Evolutionary conservation across 192 early-diverging fungal genomes (phyloP).

Genomic region (Backusella tuberculispora): DNA sequence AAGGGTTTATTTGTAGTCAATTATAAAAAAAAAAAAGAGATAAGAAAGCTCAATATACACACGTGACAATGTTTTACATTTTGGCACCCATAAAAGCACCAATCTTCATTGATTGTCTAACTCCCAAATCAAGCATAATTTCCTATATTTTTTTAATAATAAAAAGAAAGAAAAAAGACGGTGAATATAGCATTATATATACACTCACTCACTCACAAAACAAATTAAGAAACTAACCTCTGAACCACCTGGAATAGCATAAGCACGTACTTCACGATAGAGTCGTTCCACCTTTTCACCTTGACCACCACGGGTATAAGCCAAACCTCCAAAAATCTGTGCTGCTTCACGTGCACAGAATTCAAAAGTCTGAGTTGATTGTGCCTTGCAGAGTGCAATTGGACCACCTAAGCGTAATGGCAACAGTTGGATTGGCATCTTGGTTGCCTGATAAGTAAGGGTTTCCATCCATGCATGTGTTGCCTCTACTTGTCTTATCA

Average conservation of each 20-base stretch:
- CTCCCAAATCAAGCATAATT: conserved; percentile 87
- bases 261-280: conserved; percentile 85
- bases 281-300: conserved; percentile 78
- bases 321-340: conserved; percentile 87
- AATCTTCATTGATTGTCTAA: conserved; percentile 79
- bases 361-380: conserved; percentile 84
- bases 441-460: conserved; percentile 70
- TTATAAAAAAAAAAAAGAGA: background rate
- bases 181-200: conserved; percentile 35
- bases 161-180: background rate
- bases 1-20: no score
- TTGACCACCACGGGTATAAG: conserved; percentile 75
- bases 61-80: conserved; percentile 37
- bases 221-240: conserved; percentile 47
- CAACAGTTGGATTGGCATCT: conserved; percentile 66
- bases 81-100: conserved; percentile 68
- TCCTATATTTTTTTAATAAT: conserved; percentile 39
- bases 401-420: conserved; percentile 82
- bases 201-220: conserved; percentile 70
- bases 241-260: conserved; percentile 84
- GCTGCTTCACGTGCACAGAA: conserved; percentile 86
- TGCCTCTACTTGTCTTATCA: conserved; percentile 83
- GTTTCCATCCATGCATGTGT: conserved; percentile 84
- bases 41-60: background rate
- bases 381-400: conserved; percentile 84